A percentile compares a stretch with the other conserved stretches of the same genome.
These are phyloP conservation scores for Globisporangium irregulare DNA, from an alignment of 352 stramenopile species.

Conservation along the genomic window DNA sequence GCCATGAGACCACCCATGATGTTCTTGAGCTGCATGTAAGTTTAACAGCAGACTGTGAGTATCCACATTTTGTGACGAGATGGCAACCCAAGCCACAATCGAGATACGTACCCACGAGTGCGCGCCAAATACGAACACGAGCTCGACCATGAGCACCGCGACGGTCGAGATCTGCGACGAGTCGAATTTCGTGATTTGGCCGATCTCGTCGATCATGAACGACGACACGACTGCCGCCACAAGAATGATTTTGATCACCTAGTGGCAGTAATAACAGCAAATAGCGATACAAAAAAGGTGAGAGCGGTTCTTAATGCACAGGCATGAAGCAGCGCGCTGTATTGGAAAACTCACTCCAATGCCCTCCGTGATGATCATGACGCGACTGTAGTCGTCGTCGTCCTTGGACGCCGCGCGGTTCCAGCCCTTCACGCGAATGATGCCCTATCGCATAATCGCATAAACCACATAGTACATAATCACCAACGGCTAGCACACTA, in stretches of 20 bases:
- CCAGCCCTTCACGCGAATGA: constrained; percentile 82
- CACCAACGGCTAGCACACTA: not conserved
- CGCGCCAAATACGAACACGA: constrained; percentile 73
- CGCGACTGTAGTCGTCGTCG: constrained; percentile 81
- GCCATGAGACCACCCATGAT: constrained; percentile 80
- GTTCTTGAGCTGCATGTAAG: constrained; percentile 67
- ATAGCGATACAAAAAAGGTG: not conserved
- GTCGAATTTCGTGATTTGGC: constrained; percentile 73
- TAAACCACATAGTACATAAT: not conserved
- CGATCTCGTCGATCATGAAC: constrained; percentile 83
- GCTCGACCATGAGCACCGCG: constrained; percentile 73
- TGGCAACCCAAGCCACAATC: not conserved
- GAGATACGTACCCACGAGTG: constrained; percentile 67
- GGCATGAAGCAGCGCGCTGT: not conserved
- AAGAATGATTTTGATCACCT: constrained; percentile 84
- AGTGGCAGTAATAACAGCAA: not conserved
- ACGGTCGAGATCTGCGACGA: constrained; percentile 77
- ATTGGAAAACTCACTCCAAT: constrained; percentile 45
- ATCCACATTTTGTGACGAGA: constrained; percentile 9
- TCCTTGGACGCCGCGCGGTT: constrained; percentile 60
- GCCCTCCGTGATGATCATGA: constrained; percentile 86
- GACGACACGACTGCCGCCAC: constrained; percentile 79
- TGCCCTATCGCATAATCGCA: constrained; percentile 33
- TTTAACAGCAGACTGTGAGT: not conserved
- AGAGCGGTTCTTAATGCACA: not conserved